phyloP scores from a whole-genome alignment of 169 alveolate species.

The Pseudocohnilembus persalinus region DNA sequence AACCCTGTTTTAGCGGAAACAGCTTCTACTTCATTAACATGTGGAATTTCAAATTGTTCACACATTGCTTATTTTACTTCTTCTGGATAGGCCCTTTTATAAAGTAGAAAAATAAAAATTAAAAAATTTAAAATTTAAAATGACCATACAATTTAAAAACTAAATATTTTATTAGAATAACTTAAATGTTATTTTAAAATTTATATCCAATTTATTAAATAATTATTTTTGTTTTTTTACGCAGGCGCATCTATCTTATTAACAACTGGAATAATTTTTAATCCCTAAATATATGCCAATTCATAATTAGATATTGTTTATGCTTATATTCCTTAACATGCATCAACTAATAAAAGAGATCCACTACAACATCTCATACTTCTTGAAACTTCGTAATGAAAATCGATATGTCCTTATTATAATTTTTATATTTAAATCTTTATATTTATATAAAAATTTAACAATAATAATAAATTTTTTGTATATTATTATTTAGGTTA shows the following conservation, averaged over 20 bases:
- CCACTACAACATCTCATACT: constrained; percentile 94
- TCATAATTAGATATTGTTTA: constrained; percentile 91
- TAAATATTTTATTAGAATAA: too few species aligned
- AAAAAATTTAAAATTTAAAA: too few species aligned
- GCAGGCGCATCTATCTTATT: constrained; percentile 91
- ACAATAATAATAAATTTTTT: background rate
- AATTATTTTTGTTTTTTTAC: background rate
- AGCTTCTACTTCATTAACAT: constrained; percentile 75
- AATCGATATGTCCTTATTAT: constrained; percentile 92
- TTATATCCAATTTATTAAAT: too few species aligned
- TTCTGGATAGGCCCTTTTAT: constrained; percentile 46
- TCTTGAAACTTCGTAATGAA: constrained; percentile 93
- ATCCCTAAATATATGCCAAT: constrained; percentile 82
- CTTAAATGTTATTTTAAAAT: too few species aligned
- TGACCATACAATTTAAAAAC: too few species aligned
- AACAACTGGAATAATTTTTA: constrained; percentile 92
- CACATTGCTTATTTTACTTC: constrained; percentile 42
- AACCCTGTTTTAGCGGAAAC: constrained; percentile 91
- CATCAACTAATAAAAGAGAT: constrained; percentile 92
- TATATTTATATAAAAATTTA: background rate
- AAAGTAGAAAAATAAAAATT: too few species aligned
- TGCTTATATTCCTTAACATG: constrained; percentile 93
- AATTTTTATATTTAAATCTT: background rate
- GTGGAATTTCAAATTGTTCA: constrained; percentile 52
- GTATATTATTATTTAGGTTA: too few species aligned